Base-by-base conservation (phyloP, 768 basidiomycete species). In the Brasilioporus rufonigricans region DNA sequence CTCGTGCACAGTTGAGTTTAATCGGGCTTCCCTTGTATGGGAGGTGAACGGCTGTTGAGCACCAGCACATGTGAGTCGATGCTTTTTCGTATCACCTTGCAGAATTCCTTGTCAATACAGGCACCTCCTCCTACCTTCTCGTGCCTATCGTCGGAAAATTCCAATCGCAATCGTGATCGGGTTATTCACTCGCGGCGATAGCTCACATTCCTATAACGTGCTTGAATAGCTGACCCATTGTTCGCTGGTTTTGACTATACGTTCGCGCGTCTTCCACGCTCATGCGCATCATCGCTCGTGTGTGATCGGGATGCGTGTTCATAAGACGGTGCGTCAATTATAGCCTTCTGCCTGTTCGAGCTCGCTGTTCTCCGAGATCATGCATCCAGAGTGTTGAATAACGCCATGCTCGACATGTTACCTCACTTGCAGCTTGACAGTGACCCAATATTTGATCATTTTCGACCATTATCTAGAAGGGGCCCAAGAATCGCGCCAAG, bases 231-330 rank as follows among this genome's bases (percentile, higher is more conserved):
- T 14, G 12, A 5, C 19, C 53, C 61, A 63, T 63, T 63, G 62
- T 63, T 54, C 58, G 62, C 62, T 53, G 31, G 10, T 61, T 64
- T 63, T 35, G 57, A 60, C 36, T 8, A 29, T 29, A 1, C 33
- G 29, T 48, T 61, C 38, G 32, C 48, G 31, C 48, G 26, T 50
- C 52, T 49, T 53, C 31, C 41, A 40, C 44, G 58, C 44, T 36
- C 43, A 18, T 14, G 27, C 27, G 46, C 38, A 50, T 57, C 56
- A 33, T 29, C 9, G 23, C 24, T 40, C 19, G 19, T 21, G 33
- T 18, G 32, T 35, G 47, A 44, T 46, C 23, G 21, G 26, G 31
- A 41, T 31, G 39, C 51, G 60, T 61, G 60, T 61, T 58, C 53
- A 61, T 62, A 62, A 24, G 59, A 39, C 29, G 36, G 39, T 27